A percentile compares a stretch with the other conserved stretches of the same genome.
phyloP scores from a whole-genome alignment of 1,139 yeast species.

The Groenewaldozyma sp. region DNA sequence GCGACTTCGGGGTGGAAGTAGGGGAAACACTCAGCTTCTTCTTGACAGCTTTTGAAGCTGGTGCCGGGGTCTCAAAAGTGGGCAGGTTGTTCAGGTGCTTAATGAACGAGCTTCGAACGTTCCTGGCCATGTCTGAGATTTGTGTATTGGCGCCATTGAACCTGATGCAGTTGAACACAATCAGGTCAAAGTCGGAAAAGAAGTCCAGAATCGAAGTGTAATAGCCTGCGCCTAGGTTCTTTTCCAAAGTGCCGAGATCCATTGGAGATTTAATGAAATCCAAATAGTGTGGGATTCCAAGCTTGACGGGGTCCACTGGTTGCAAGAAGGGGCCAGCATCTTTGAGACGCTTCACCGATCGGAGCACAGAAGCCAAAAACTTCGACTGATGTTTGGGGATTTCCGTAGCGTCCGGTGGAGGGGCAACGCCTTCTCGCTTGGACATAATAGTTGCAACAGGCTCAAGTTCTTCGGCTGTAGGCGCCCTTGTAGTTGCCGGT shows the following conservation, averaged over 20 bases:
- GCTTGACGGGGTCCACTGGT: constrained; percentile 84
- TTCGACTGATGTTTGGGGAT: constrained; percentile 84
- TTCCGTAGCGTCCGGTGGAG: constrained; percentile 21
- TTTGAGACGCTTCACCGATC: constrained; percentile 76
- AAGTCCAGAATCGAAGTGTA: constrained; percentile 64
- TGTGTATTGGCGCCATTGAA: constrained; percentile 82
- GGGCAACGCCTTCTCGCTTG: constrained; percentile 15
- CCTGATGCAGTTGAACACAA: constrained; percentile 70
- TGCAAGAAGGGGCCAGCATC: constrained; percentile 85
- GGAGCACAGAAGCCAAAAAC: constrained; percentile 37
- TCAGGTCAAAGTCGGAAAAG: constrained; percentile 70
- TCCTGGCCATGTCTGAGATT: constrained; percentile 85
- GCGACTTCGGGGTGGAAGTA: constrained; percentile 20
- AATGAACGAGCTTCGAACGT: constrained; percentile 84
- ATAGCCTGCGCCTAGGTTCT: constrained; percentile 58
- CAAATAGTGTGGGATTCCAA: constrained; percentile 85
- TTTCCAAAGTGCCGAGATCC: constrained; percentile 89
- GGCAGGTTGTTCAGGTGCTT: constrained; percentile 93
- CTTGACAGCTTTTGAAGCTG: constrained; percentile 19
- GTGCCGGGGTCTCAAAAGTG: constrained; percentile 47
- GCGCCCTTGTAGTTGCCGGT: constrained; percentile 4
- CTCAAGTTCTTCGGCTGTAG: constrained; percentile 8
- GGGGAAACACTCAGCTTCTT: constrained; percentile 23
- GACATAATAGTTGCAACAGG: constrained; percentile 8
- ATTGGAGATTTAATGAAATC: constrained; percentile 80